Percentiles rank a stretch among this genome's conserved stretches.
Evolutionary conservation across 2,329 filamentous ascomycete species (phyloP).

Genomic region (Alternaria incomplexa): DNA sequence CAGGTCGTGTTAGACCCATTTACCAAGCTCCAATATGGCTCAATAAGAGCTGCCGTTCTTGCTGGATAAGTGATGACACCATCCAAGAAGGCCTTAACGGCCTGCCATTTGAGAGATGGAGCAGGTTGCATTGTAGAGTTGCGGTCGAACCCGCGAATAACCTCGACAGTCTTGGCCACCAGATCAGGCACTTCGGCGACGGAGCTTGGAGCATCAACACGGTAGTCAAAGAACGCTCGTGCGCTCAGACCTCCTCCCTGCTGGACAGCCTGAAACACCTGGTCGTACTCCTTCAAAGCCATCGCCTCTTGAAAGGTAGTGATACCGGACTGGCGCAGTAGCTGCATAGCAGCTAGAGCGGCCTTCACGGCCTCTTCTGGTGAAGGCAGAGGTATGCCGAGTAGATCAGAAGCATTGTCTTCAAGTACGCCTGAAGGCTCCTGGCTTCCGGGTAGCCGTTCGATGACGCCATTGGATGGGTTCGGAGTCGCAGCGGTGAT

Average conservation of each 20-base stretch:
- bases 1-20: constrained; percentile 2
- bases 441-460: not conserved
- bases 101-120: constrained; percentile 5
- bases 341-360: not conserved
- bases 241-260: not conserved
- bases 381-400: not conserved
- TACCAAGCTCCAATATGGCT: constrained; percentile 1
- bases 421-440: constrained; percentile 3
- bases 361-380: not conserved
- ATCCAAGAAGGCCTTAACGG: constrained; percentile 4
- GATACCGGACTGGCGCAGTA: constrained; percentile 1
- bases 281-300: not conserved
- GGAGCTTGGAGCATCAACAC: not conserved
- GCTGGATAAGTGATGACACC: constrained; percentile 7
- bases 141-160: not conserved
- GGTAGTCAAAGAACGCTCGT: constrained; percentile 6
- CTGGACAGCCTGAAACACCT: not conserved
- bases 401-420: not conserved
- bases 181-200: not conserved
- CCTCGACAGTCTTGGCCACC: not conserved
- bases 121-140: constrained; percentile 1
- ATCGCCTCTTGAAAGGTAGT: constrained; percentile 4
- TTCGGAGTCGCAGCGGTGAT: not conserved
- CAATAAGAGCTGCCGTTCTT: not conserved
- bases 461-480: not conserved